Percentiles rank a stretch among this genome's conserved stretches.
Conservation (phyloP, 2,329 filamentous ascomycete genomes). For the Colletotrichum graminicola region DNA sequence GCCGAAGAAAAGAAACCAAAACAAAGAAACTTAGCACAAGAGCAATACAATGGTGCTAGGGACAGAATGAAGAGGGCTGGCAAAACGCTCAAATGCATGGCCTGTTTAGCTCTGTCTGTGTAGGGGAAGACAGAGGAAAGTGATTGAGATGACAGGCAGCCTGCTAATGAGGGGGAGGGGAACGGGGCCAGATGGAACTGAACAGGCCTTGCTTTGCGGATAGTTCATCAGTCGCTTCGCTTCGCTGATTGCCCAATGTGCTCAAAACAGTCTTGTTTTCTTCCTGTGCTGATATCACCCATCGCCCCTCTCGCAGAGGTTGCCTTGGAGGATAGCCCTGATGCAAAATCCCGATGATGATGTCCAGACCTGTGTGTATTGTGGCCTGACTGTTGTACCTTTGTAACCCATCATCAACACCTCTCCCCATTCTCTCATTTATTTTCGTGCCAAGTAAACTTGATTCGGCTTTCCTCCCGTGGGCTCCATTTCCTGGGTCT, state of each 20-base stretch:
- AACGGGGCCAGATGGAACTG: not conserved
- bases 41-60: not conserved
- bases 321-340: not conserved
- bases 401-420: not conserved
- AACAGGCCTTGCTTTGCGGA: not conserved
- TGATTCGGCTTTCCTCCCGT: not conserved
- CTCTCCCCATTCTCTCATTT: too few species aligned
- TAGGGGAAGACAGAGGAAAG: not conserved
- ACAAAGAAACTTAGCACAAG: not conserved
- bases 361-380: not conserved
- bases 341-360: not conserved
- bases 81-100: slow-evolving; percentile 18
- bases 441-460: not conserved
- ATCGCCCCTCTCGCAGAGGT: not conserved
- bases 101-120: not conserved
- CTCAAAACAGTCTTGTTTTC: not conserved
- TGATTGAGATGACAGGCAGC: not conserved
- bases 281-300: not conserved
- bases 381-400: not conserved
- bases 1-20: not conserved
- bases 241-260: not conserved
- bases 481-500: not conserved
- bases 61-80: not conserved
- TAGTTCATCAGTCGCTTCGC: not conserved
- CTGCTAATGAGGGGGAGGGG: not conserved